These are phyloP conservation scores for Salisapilia sapeloensis DNA, from an alignment of 352 stramenopile genomes.

Conservation along the genomic window DNA sequence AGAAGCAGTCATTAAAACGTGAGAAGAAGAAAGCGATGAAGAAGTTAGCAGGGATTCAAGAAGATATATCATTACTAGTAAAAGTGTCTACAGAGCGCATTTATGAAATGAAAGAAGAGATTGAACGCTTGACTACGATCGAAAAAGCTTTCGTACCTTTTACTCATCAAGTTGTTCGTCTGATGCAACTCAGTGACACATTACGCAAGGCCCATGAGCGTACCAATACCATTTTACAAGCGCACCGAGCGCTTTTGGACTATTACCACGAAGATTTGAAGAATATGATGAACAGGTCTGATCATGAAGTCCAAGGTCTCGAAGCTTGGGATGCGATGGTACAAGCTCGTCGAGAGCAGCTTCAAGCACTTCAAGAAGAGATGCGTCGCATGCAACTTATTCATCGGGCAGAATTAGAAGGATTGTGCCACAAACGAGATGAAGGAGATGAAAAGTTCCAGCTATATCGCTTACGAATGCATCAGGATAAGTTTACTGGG, in stretches of 20 bases:
- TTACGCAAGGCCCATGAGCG: slow-evolving; percentile 20
- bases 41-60: slow-evolving; percentile 31
- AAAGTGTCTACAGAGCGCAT: slow-evolving; percentile 31
- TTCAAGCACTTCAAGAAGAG: slow-evolving; percentile 37
- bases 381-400: slow-evolving; percentile 30
- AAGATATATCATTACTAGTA: slow-evolving; percentile 20
- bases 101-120: slow-evolving; percentile 42
- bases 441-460: slow-evolving; percentile 44
- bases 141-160: slow-evolving; percentile 66
- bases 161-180: slow-evolving; percentile 44
- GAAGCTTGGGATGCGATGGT: slow-evolving; percentile 63
- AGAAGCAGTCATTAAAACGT: slow-evolving; percentile 64
- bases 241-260: slow-evolving; percentile 20
- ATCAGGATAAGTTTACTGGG: slow-evolving; percentile 28
- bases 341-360: slow-evolving; percentile 27
- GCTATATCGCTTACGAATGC: slow-evolving; percentile 29
- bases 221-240: slow-evolving; percentile 17
- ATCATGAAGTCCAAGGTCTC: slow-evolving; percentile 25
- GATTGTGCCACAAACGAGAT: slow-evolving; percentile 36
- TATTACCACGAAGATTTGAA: slow-evolving; percentile 44
- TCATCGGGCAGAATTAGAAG: slow-evolving; percentile 42
- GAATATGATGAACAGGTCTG: slow-evolving; percentile 25
- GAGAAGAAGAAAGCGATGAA: slow-evolving; percentile 68
- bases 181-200: slow-evolving; percentile 17
- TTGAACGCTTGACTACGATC: slow-evolving; percentile 32